Base-by-base conservation (phyloP, 805 yeast species). In the Cyberlindnera japonica region DNA sequence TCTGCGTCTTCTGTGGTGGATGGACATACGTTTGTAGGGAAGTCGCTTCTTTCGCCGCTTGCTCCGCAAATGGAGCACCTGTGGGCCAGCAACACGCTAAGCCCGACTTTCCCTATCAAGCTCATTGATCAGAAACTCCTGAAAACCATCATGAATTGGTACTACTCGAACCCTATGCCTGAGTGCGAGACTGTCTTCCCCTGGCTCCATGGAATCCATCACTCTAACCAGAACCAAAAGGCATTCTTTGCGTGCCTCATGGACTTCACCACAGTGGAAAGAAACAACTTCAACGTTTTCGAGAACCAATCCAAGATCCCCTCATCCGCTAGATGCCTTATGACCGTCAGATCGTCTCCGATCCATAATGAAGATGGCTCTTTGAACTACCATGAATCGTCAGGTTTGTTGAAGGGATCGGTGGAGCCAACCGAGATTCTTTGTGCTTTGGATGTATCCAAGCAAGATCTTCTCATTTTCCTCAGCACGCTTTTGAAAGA, bases 141-240 rank as follows among this genome's bases (percentile, higher is more conserved):
- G 40, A 49, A 44, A 20, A 24, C 44, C 4, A 32, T 55, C 3
- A 41, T 47, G 29, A 46, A 51, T 24, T 43, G 45, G 47, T 54
- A 57, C 38, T 51, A 53, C 30, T 44, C 51, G 3, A 49, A 50
- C 23, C 64, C 67, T 3, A 55, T 81, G 29, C 95, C 96, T 0
- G 75, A 74, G 4, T 81, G 90, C 15, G 73, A 69, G 18, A 55
- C 55, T 10, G 76, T 90, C 72, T 90, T 89, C 53, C 97, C 97
- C 0, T 89, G 96, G 96, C 67, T 87, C 19, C 96, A 90, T 58
- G 93, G 95, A 20, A 48, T 61, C 40, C 51, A 50, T 39, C 50
- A 54, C 27, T 51, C 66, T 15, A 51, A 49, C 19, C 47, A 47
- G 29, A 53, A 49, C 29, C 60, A 55, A 40, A 40, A 48, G 28